phyloP scores from a whole-genome alignment of 108 stramenopile genomes.

The Nannochloropsis salina region DNA sequence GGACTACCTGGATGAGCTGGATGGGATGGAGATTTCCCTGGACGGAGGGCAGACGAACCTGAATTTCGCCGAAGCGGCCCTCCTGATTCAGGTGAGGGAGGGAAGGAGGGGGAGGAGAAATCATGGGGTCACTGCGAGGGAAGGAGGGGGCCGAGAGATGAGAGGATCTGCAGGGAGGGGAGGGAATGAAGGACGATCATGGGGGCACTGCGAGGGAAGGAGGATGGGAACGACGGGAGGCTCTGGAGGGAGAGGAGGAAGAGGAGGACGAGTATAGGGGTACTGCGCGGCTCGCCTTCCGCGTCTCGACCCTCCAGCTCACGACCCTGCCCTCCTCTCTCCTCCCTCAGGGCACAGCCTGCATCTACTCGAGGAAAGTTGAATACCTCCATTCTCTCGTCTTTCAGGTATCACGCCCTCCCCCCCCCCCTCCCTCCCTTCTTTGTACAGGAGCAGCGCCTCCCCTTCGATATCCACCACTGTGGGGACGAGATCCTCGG shows the following conservation, averaged over 20 bases:
- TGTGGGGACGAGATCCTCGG: too few species aligned
- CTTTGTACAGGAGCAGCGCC: too few species aligned
- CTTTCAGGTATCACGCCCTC: too few species aligned
- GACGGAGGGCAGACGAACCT: slow-evolving; percentile 56
- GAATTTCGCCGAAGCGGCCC: slow-evolving; percentile 90
- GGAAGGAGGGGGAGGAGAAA: slow-evolving; percentile 9
- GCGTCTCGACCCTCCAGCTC: too few species aligned
- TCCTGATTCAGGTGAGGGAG: slow-evolving; percentile 78
- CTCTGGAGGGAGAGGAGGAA: slow-evolving; percentile 30
- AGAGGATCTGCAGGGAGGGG: too few species aligned
- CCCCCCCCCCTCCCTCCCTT: too few species aligned
- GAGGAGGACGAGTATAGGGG: slow-evolving; percentile 27
- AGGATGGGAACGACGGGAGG: slow-evolving; percentile 25
- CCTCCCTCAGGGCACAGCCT: slow-evolving; percentile 49
- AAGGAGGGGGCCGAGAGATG: neutral
- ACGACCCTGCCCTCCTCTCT: neutral
- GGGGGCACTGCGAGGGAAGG: too few species aligned
- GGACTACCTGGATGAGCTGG: slow-evolving; percentile 64
- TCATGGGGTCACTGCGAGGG: neutral
- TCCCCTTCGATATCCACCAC: too few species aligned
- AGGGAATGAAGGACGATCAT: too few species aligned
- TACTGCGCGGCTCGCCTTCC: slow-evolving; percentile 24
- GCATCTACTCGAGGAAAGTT: slow-evolving; percentile 83
- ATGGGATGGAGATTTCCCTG: slow-evolving; percentile 47
- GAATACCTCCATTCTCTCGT: slow-evolving; percentile 85